These are phyloP conservation scores for Haplosporangium gracile DNA, from an alignment of 192 early-diverging fungal genomes.

Conservation along the genomic window DNA sequence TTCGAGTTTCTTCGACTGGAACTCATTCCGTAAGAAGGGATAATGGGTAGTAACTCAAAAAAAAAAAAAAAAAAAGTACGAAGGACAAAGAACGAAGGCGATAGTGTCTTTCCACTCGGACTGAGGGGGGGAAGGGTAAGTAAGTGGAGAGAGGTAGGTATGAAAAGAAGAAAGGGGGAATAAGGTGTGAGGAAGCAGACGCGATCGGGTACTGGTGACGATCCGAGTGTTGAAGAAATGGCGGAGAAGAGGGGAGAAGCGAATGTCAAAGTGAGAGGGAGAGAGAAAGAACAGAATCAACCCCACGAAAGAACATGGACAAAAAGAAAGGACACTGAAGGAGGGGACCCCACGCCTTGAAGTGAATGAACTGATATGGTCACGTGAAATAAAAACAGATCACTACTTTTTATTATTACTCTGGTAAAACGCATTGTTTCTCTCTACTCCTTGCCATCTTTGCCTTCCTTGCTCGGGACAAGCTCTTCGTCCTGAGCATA, in stretches of 20 bases:
- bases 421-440: not conserved
- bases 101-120: not conserved
- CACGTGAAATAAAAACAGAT: not conserved
- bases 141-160: not conserved
- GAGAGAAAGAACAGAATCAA: not conserved
- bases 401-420: not conserved
- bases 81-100: not conserved
- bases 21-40: slow-evolving; percentile 18
- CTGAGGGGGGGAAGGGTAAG: not conserved
- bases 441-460: not conserved
- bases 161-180: not conserved
- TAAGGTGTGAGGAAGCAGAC: not conserved
- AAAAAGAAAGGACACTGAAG: not conserved
- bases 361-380: not conserved
- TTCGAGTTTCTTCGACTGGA: slow-evolving; percentile 50
- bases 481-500: slow-evolving; percentile 60
- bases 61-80: not conserved
- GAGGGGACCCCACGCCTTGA: not conserved
- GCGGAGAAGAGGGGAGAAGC: not conserved
- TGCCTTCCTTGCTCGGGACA: not conserved
- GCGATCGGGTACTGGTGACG: not conserved
- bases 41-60: not conserved
- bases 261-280: not conserved
- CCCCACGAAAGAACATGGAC: not conserved
- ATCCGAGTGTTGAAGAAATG: not conserved